These are phyloP conservation scores for Heracleum sosnowskyi DNA, from an alignment of 129 eudicot genomes.

Conservation along the genomic window DNA sequence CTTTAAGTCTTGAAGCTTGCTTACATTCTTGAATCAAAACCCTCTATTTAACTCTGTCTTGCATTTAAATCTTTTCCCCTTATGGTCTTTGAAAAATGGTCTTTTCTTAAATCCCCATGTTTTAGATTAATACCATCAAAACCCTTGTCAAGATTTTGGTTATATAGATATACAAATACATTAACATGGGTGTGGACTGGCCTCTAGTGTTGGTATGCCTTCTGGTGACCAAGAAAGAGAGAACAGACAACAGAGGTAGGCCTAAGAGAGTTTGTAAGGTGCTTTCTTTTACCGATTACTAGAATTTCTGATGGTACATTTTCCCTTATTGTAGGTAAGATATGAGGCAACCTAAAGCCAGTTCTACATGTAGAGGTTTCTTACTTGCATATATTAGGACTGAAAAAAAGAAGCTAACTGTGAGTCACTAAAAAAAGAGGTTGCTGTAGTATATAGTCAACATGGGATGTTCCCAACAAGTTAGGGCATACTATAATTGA, in stretches of 20 bases:
- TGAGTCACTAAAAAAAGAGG: background rate
- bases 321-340: too few relatives aligned
- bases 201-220: conserved; percentile 15
- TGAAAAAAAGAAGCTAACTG: background rate
- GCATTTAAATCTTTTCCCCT: too few relatives aligned
- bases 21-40: background rate
- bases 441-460: background rate
- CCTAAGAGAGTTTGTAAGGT: too few relatives aligned
- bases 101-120: background rate
- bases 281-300: too few relatives aligned
- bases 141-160: background rate
- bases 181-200: conserved; percentile 23
- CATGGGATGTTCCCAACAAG: background rate
- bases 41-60: background rate
- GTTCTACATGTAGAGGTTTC: background rate
- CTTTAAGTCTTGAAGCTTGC: background rate
- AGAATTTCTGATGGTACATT: too few relatives aligned
- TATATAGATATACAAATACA: conserved; percentile 21
- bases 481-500: background rate
- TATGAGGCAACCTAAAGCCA: too few relatives aligned
- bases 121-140: background rate
- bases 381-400: background rate
- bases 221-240: conserved; percentile 58
- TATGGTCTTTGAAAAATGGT: background rate
- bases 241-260: conserved; percentile 86